phyloP scores from a whole-genome alignment of 2,329 filamentous ascomycete species.

The Claviceps sp. region DNA sequence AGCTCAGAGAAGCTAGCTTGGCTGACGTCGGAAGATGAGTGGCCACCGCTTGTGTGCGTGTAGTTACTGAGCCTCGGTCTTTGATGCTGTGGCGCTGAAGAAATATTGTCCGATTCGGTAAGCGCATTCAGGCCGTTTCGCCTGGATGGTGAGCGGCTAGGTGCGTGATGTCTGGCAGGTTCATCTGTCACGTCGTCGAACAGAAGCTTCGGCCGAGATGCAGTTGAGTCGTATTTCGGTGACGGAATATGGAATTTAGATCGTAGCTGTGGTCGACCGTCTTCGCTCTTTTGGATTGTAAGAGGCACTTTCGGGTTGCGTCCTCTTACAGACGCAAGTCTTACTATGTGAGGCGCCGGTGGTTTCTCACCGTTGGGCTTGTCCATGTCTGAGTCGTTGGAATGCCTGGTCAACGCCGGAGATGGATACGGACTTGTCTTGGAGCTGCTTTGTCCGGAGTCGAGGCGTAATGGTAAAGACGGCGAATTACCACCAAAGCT shows the following conservation, averaged over 20 bases:
- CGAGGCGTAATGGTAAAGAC: slow-evolving; percentile 27
- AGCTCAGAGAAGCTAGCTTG: background rate
- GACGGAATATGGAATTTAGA: slow-evolving; percentile 6
- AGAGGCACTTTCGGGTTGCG: background rate
- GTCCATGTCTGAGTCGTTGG: slow-evolving; percentile 12
- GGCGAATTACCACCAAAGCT: background rate
- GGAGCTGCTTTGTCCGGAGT: slow-evolving; percentile 16
- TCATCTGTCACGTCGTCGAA: background rate
- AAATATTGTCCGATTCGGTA: background rate
- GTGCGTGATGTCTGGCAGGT: background rate
- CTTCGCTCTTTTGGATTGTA: background rate
- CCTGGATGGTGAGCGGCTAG: background rate
- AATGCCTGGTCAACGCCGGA: slow-evolving; percentile 35
- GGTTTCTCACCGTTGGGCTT: background rate
- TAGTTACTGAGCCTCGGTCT: background rate
- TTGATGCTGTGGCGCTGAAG: background rate
- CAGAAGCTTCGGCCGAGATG: slow-evolving; percentile 2
- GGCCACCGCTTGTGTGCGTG: background rate
- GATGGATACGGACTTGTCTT: slow-evolving; percentile 41
- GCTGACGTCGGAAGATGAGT: background rate
- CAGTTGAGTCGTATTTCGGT: background rate
- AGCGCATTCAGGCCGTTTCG: background rate
- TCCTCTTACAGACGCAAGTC: slow-evolving; percentile 2
- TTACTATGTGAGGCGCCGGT: slow-evolving; percentile 2
- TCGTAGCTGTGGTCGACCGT: slow-evolving; percentile 1